These are phyloP conservation scores for Bruguiera gymnorhiza DNA, from an alignment of 345 rosid species.

Conservation along the genomic window DNA sequence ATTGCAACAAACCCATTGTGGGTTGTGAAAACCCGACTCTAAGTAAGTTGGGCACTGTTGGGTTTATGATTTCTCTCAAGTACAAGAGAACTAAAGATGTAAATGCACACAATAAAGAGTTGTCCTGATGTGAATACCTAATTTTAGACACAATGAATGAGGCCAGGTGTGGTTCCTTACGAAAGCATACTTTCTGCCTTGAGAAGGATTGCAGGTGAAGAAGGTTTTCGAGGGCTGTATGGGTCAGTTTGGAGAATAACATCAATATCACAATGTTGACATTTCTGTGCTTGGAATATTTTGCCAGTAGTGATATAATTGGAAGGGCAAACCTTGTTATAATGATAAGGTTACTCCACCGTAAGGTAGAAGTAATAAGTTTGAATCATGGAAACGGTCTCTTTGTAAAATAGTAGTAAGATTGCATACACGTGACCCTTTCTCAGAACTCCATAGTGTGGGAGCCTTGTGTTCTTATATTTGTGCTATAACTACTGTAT, in stretches of 20 bases:
- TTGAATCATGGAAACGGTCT: too few species aligned
- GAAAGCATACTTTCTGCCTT: constrained; percentile 70
- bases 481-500: neutral
- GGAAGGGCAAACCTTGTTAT: neutral
- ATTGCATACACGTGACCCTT: too few species aligned
- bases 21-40: constrained; percentile 98
- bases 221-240: constrained; percentile 85
- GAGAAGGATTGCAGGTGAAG: constrained; percentile 70
- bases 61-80: neutral
- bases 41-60: constrained; percentile 45
- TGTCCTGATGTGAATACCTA: neutral
- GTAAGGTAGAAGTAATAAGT: too few species aligned
- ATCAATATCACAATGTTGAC: neutral
- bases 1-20: constrained; percentile 86
- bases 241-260: constrained; percentile 47
- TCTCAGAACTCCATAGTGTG: too few species aligned
- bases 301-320: constrained; percentile 4
- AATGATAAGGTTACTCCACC: too few species aligned
- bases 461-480: neutral
- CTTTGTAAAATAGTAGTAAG: too few species aligned
- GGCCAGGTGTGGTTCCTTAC: constrained; percentile 75
- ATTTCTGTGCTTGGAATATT: constrained; percentile 2
- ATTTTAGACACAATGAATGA: constrained; percentile 56
- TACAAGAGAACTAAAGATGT: too few species aligned
- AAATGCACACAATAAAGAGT: too few species aligned